These are phyloP conservation scores for Chytriomyces sp. DNA, from an alignment of 192 early-diverging fungal species.

Conservation along the genomic window DNA sequence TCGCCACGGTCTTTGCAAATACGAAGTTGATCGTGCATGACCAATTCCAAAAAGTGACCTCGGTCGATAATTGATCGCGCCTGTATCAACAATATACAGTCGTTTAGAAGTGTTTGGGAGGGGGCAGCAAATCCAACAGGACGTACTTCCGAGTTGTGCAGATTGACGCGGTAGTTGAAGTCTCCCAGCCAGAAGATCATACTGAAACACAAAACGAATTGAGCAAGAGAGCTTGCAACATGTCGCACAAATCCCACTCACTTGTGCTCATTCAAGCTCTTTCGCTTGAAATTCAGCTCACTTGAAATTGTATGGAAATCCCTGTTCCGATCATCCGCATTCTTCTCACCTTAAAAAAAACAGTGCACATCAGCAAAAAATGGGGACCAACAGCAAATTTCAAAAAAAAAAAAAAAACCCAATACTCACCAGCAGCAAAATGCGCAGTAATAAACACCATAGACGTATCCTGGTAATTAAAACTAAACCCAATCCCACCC, in stretches of 20 bases:
- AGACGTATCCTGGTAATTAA: conserved; percentile 84
- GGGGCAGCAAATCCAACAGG: too few species aligned
- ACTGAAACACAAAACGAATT: neutral
- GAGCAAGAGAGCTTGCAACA: neutral
- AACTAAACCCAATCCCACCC: conserved; percentile 90
- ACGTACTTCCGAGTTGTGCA: conserved; percentile 66
- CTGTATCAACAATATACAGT: conserved; percentile 63
- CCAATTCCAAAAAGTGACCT: neutral
- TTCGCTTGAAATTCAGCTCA: conserved; percentile 72
- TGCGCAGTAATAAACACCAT: conserved; percentile 93
- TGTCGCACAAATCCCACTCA: conserved; percentile 41
- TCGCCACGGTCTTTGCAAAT: conserved; percentile 51
- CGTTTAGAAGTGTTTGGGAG: too few species aligned
- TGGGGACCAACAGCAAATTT: neutral
- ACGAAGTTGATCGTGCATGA: conserved; percentile 52
- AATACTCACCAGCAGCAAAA: conserved; percentile 81
- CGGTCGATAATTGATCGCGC: conserved; percentile 10
- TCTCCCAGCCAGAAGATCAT: conserved; percentile 83
- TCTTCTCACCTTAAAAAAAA: conserved; percentile 59
- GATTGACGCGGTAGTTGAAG: conserved; percentile 90
- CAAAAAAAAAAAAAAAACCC: neutral
- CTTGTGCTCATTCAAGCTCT: conserved; percentile 78
- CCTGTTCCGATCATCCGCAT: conserved; percentile 48
- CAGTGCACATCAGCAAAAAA: conserved; percentile 27
- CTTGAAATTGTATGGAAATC: conserved; percentile 28